Base-by-base conservation (phyloP, 768 basidiomycete species). In the Termitomyces sp. region DNA sequence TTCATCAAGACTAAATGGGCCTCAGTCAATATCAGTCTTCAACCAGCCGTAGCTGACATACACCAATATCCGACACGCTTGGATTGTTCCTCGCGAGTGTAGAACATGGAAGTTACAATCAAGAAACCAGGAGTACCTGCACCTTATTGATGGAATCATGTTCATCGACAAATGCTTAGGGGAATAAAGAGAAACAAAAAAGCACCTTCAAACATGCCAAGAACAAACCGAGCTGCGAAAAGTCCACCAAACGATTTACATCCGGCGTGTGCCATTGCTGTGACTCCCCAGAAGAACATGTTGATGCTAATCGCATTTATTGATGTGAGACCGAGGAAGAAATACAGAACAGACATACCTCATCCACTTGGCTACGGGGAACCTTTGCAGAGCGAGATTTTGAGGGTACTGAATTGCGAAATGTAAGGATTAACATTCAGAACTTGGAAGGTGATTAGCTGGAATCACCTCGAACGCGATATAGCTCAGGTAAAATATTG, bases 301-400 rank as follows among this genome's bases (percentile, higher is more conserved):
- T 29, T 61, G 62, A 88, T 85, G 53, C 90, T 88, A 67, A 89
- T 90, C 64, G 87, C 67, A 64, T 85, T 76, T 18, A 33, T 18
- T 27, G 39, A 40, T 27, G 29, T 9, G 9, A 29, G 29, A 5
- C 20, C 29, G 29, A 29, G 29, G 29, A 3, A 29, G 29, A 4
- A 29, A 29, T n/a, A 29, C 9, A 29, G 29, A 29, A 29, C 9
- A 39, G 10, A 27, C 61, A 39, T 58, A 86, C 86, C 86, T 88
- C 82, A 90, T 89, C 88, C 88, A 89, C 73, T 89, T 89, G 48
- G 84, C 88, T 41, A 90, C 84, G 7, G 86, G 88, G 52, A 88
- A 80, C 50, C 76, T 79, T 63, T 90, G 88, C 22, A 91, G 74
- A 3, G 88, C 88, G 52, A 89, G 72, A 60, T 88, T 89, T 69